Percentiles rank a stretch among this genome's conserved stretches.
These are phyloP conservation scores for Delonix regia DNA, from an alignment of 306 rosid species.

Conservation along the genomic window DNA sequence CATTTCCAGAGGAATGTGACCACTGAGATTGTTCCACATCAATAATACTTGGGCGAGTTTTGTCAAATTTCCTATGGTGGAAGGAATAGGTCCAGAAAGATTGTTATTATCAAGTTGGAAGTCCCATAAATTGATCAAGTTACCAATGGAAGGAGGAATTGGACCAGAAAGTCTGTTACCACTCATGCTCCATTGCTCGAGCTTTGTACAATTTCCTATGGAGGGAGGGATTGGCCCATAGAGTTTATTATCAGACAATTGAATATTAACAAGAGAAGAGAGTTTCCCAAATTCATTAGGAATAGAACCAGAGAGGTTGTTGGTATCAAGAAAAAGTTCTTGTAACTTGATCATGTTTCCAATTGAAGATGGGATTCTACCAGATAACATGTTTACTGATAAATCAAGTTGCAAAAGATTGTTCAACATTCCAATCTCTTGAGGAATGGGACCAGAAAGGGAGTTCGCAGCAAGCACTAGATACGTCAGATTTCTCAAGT, in stretches of 20 bases:
- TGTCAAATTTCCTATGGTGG: slow-evolving; percentile 15
- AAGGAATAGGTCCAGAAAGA: background rate
- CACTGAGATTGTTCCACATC: background rate
- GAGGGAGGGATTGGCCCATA: background rate
- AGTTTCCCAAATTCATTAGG: background rate
- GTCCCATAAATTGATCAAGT: background rate
- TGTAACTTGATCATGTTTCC: slow-evolving; percentile 9
- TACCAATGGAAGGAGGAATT: background rate
- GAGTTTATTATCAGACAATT: background rate
- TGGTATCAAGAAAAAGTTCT: background rate
- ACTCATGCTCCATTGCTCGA: background rate
- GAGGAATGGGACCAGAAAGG: background rate
- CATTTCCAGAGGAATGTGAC: slow-evolving; percentile 10
- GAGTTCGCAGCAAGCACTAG: background rate
- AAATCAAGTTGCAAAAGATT: background rate
- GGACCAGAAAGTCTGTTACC: background rate
- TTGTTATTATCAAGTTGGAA: background rate
- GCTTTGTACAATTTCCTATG: background rate
- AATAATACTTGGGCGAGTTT: background rate
- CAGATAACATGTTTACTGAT: background rate
- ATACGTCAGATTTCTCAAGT: background rate
- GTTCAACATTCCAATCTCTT: background rate
- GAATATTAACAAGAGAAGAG: background rate
- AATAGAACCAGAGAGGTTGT: background rate
- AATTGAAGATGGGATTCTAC: background rate